These are phyloP conservation scores for Zangia roseola DNA, from an alignment of 768 basidiomycete species.

Conservation along the genomic window DNA sequence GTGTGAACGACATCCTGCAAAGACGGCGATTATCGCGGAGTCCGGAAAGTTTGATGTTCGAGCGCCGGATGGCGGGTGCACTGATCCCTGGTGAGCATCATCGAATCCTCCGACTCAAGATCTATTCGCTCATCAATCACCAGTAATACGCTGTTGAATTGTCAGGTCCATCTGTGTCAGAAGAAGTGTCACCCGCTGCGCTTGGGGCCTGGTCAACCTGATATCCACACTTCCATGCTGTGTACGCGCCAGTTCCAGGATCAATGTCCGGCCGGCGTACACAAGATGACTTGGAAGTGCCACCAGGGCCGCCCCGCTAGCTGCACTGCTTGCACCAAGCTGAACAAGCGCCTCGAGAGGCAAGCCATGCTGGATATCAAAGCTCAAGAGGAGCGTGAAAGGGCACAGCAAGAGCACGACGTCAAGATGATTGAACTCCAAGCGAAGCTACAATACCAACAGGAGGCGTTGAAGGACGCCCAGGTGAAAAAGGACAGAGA, in stretches of 20 bases:
- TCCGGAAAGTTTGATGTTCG: conserved; percentile 50
- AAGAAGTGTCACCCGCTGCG: conserved; percentile 58
- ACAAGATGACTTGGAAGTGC: conserved; percentile 47
- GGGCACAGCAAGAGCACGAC: conserved; percentile 43
- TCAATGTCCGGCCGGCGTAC: conserved; percentile 44
- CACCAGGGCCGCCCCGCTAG: conserved; percentile 34
- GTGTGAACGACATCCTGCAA: conserved; percentile 55
- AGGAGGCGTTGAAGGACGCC: conserved; percentile 35
- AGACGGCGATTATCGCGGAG: conserved; percentile 34
- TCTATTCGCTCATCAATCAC: not conserved
- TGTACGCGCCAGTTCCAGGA: conserved; percentile 40
- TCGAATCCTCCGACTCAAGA: not conserved
- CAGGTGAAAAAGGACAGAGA: conserved; percentile 45
- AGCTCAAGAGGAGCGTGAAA: conserved; percentile 45
- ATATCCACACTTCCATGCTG: conserved; percentile 30
- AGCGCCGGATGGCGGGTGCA: conserved; percentile 67
- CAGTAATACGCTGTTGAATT: conserved; percentile 16
- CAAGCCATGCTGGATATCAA: conserved; percentile 40
- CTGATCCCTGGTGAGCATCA: conserved; percentile 51
- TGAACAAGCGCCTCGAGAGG: conserved; percentile 40
- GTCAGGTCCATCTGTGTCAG: conserved; percentile 46
- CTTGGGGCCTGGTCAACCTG: conserved; percentile 45
- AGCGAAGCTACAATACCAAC: conserved; percentile 34
- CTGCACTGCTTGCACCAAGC: conserved; percentile 49
- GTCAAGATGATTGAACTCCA: conserved; percentile 43